These are phyloP conservation scores for Bipolaris cookei DNA, from an alignment of 2,329 filamentous ascomycete species.

Conservation along the genomic window DNA sequence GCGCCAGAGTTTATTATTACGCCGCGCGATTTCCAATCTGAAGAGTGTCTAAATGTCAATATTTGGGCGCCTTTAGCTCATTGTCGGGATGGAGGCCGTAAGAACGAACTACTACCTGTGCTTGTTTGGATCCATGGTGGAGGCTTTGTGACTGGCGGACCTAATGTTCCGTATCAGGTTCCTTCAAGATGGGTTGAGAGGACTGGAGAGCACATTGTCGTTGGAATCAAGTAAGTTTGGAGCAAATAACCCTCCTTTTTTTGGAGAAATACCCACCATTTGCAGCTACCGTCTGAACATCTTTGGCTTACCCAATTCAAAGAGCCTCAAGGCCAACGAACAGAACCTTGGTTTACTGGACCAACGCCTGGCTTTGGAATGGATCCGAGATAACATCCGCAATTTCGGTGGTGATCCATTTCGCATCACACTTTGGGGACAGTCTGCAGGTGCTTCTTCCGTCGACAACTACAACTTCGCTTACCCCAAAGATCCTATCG, in stretches of 20 bases:
- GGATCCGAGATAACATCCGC: constrained; percentile 50
- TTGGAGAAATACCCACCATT: neutral
- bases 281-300: constrained; percentile 48
- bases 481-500: constrained; percentile 57
- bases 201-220: constrained; percentile 46
- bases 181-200: constrained; percentile 41
- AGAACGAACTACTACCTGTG: constrained; percentile 49
- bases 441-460: constrained; percentile 48
- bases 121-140: constrained; percentile 58
- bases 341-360: constrained; percentile 52
- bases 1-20: constrained; percentile 32
- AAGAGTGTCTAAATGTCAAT: constrained; percentile 57
- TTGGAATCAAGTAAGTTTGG: constrained; percentile 38
- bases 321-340: constrained; percentile 32
- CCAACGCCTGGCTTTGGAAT: constrained; percentile 49
- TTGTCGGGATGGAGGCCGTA: neutral
- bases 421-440: constrained; percentile 51
- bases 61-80: constrained; percentile 52
- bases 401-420: constrained; percentile 45
- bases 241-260: constrained; percentile 35
- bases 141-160: constrained; percentile 53
- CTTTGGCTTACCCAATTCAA: constrained; percentile 50
- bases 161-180: constrained; percentile 51
- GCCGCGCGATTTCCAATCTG: constrained; percentile 35
- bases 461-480: constrained; percentile 60